A percentile compares a stretch with the other conserved stretches of the same genome.
Evolutionary conservation across 1,284 basidiomycete species (phyloP).

Genomic region (Hortiboletus rubellus): DNA sequence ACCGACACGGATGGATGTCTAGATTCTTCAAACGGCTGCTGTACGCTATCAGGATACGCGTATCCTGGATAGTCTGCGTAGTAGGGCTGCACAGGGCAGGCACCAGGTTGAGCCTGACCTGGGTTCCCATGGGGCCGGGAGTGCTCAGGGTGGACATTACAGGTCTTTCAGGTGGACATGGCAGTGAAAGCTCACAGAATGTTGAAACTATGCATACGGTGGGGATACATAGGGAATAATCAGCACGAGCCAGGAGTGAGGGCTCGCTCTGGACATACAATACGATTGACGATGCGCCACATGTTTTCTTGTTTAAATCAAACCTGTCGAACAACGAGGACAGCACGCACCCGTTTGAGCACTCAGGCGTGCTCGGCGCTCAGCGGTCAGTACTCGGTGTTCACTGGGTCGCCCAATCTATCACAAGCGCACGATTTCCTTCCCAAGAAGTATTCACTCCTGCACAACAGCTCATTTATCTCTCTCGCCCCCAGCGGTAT

Average conservation of each 20-base stretch:
- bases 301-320: neutral
- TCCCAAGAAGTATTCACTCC: neutral
- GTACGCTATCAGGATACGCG: constrained; percentile 4
- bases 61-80: constrained; percentile 2
- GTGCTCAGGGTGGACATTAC: neutral
- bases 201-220: neutral
- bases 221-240: neutral
- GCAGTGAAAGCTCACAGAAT: neutral
- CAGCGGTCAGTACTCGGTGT: too few relatives aligned
- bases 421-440: too few relatives aligned
- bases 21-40: constrained; percentile 7
- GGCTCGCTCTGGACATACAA: neutral
- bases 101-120: neutral
- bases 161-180: neutral
- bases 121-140: neutral
- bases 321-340: too few relatives aligned
- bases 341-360: too few relatives aligned
- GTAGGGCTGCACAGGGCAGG: neutral
- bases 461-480: constrained; percentile 11
- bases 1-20: constrained; percentile 5
- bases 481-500: constrained; percentile 44
- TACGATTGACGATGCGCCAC: neutral
- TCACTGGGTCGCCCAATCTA: too few relatives aligned
- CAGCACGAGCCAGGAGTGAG: neutral
- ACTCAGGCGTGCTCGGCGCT: too few relatives aligned